A percentile compares a stretch with the other conserved stretches of the same genome.
phyloP scores from a whole-genome alignment of 2,329 filamentous ascomycete species.

The Kalmusia sp. region DNA sequence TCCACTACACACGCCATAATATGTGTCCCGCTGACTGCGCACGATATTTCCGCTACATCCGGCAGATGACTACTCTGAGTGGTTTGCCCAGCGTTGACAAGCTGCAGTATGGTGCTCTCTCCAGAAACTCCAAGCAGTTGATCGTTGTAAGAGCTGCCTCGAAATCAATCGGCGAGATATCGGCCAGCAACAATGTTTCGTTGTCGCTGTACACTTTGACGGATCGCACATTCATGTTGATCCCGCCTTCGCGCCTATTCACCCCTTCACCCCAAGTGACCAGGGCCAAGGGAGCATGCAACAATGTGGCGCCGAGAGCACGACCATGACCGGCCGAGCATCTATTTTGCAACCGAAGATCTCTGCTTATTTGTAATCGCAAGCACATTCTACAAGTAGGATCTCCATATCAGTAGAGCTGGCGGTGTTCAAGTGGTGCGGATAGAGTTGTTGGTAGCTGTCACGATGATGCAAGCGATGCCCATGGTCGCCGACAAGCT shows the following conservation, averaged over 20 bases:
- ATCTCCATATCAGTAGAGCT: neutral
- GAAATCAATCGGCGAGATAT: neutral
- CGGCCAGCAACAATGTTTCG: neutral
- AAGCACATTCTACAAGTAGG: neutral
- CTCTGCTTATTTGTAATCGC: neutral
- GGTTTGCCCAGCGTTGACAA: slow-evolving; percentile 1
- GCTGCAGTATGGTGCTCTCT: neutral
- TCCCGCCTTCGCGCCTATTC: too few species aligned
- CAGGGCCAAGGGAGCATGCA: neutral
- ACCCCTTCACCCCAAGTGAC: neutral
- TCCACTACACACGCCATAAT: slow-evolving; percentile 12
- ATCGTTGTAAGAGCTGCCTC: neutral
- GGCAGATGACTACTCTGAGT: slow-evolving; percentile 6
- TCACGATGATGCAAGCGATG: slow-evolving; percentile 2
- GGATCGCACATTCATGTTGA: neutral
- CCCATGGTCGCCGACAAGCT: slow-evolving; percentile 4
- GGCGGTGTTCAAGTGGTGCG: neutral
- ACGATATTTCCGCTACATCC: slow-evolving; percentile 20
- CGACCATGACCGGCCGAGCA: neutral
- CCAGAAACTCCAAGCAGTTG: slow-evolving; percentile 2
- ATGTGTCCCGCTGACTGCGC: slow-evolving; percentile 7
- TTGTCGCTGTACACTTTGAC: neutral
- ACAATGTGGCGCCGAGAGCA: neutral
- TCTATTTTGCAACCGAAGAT: neutral
- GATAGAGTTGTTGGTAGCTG: neutral